phyloP scores from a whole-genome alignment of 2,329 filamentous ascomycete species.

The Xylaria sp. region DNA sequence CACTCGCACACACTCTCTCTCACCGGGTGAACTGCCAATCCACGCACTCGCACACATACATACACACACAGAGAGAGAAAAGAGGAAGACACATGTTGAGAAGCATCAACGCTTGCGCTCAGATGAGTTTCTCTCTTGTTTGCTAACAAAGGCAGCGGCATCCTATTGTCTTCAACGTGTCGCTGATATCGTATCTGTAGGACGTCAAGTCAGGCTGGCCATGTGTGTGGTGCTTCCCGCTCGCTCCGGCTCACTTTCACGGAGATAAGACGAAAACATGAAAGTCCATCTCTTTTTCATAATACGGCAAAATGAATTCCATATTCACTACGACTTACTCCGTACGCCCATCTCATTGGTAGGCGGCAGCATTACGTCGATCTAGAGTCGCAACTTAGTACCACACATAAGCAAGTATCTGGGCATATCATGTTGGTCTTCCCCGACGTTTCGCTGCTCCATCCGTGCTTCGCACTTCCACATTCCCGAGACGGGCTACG shows the following conservation, averaged over 20 bases:
- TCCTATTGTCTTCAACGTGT: background rate
- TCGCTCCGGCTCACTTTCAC: background rate
- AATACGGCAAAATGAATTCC: background rate
- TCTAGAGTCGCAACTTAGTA: background rate
- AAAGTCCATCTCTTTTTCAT: background rate
- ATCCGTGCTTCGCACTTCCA: constrained; percentile 4
- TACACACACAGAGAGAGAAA: no score
- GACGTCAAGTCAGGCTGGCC: background rate
- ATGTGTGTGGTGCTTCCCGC: background rate
- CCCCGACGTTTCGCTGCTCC: constrained; percentile 7
- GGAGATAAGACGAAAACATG: background rate
- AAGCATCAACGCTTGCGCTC: background rate
- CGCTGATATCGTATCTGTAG: background rate
- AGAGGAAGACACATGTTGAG: background rate
- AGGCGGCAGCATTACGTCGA: background rate
- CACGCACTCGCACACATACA: background rate
- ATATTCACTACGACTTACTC: background rate
- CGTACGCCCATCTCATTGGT: background rate
- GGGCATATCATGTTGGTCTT: background rate
- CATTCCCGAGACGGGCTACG: constrained; percentile 14
- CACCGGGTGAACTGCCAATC: background rate
- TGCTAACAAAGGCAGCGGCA: background rate
- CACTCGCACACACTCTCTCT: background rate
- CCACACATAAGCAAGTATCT: background rate
- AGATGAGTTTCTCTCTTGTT: background rate